Evolutionary conservation across 306 rosid species (phyloP), one percentile per base, ranked within the genome.

Genomic region (Corylus avellana): DNA sequence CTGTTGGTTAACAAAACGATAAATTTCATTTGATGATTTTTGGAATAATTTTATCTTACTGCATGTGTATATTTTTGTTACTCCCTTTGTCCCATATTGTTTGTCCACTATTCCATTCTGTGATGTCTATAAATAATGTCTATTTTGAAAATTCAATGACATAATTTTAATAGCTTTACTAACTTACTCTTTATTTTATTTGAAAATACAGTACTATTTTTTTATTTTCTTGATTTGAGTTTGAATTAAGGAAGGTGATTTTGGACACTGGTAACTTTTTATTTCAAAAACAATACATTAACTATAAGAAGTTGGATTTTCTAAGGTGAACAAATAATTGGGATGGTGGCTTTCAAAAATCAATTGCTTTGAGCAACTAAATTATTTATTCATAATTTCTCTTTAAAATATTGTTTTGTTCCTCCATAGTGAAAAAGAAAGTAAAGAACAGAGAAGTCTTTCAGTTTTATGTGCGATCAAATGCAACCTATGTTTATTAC

Each of bases 401-500:
- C 42, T 32, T 63, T 14, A 29, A 12, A 62, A 7, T 35, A 32
- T 63, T 4, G 18, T 7, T 14, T 29, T 27, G 20, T 32, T 62
- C 39, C 39, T 12, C 42, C 68, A 29, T 62, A 12, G n/a, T 62
- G 18, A 27, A 62, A 62, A 17, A 25, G n/a, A 50, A 48, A 17
- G 17, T 8, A 48, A 13, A 50, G 5, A 56, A 53, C 42, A 13
- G 51, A 27, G 42, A 4, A 57, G 37, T 5, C 64, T 18, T 11
- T 59, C 3, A 42, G 46, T 5, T 42, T 39, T 77, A 13, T 37
- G 18, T 78, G 73, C n/a, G 73, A 55, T 55, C 50, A 12, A n/a
- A 57, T 62, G 42, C 58, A 48, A 29, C 50, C 37, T 49, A 76
- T 77, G 49, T 77, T 51, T 70, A 64, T 42, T 51, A 47, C 57